Evolutionary conservation across 208 protist species (phyloP), one percentile per base, ranked within the genome.

Genomic region (Acanthamoeba culbertsoni): DNA sequence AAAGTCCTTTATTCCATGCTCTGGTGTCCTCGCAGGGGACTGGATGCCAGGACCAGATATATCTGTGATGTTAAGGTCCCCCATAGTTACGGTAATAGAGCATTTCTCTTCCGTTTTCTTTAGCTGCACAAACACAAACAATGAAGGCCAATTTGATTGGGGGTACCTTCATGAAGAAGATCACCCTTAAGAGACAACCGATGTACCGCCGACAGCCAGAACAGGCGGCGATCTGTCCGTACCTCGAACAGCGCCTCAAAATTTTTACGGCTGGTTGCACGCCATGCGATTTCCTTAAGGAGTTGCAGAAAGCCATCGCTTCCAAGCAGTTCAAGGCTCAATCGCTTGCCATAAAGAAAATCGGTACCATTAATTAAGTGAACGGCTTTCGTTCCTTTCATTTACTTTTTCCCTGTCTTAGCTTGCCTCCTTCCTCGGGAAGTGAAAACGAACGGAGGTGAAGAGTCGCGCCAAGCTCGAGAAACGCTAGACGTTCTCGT

Each of bases 141-240:
- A 73, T 73, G 63, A 73, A 73, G 63, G 63, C 63, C 33, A 73
- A 73, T 35, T 73, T 73, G 35, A 73, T 73, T 7, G 71, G 71
- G 42, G 71, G 71, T 43, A 82, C 71, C 71, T 82, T 82, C 71
- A 82, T 82, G 71, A 82, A 82, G 71, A 82, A 82, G 71, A 82
- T 82, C 71, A 82, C 71, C 7, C 71, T 82, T 26, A 82, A 82
- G 42, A 37, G 71, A 43, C 71, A 82, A 43, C 42, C 71, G 26
- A 43, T 82, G 20, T 53, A n/a, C n/a, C 71, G 71, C 10, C 71
- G 71, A 3, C 42, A 23, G 71, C 71, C 71, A 2, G 71, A 82
- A 37, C 71, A 82, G 71, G 42, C 71, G 4, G 71, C 53, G 0
- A 43, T 55, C n/a, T 43, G 71, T 4, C 71, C 71, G 26, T 37